A percentile compares a stretch with the other conserved stretches of the same genome.
Evolutionary conservation across 768 basidiomycete genomes (phyloP).

Genomic region (Gloeostereum incarnatum): DNA sequence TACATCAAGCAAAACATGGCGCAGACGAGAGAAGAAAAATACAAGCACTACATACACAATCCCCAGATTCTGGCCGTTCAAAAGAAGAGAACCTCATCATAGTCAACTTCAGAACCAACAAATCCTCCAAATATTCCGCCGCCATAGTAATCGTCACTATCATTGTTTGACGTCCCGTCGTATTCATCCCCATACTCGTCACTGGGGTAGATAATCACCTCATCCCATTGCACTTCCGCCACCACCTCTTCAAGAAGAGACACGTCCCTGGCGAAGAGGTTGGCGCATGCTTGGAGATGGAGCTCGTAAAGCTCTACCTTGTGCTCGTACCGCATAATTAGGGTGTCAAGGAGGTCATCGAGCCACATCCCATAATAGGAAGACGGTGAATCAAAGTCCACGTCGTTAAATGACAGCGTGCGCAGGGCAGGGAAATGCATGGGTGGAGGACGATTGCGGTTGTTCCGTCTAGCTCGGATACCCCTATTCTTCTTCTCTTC

Average conservation of each 20-base stretch:
- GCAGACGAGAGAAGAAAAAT: too few relatives aligned
- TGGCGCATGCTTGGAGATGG: not conserved
- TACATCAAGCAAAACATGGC: too few relatives aligned
- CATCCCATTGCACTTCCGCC: conserved; percentile 6
- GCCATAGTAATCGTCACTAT: too few relatives aligned
- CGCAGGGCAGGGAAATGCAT: conserved; percentile 6
- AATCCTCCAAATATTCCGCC: too few relatives aligned
- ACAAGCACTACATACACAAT: too few relatives aligned
- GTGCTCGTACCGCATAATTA: conserved; percentile 4
- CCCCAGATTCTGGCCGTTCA: too few relatives aligned
- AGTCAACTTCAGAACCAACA: too few relatives aligned
- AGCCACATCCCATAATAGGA: not conserved
- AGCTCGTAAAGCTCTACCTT: conserved; percentile 6
- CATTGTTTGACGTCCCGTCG: too few relatives aligned
- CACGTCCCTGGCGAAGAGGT: conserved; percentile 20
- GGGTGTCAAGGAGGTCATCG: conserved; percentile 2
- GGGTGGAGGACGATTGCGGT: not conserved
- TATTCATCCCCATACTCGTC: too few relatives aligned
- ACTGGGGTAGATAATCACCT: too few relatives aligned
- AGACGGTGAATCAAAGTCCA: conserved; percentile 2
- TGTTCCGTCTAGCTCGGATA: not conserved
- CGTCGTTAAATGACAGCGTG: conserved; percentile 2
- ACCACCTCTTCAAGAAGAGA: conserved; percentile 12
- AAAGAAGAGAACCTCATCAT: too few relatives aligned
- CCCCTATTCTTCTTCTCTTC: not conserved